Percentiles rank a stretch among this genome's conserved stretches.
phyloP scores from a whole-genome alignment of 306 rosid genomes.

The Cotoneaster glaucophyllus region DNA sequence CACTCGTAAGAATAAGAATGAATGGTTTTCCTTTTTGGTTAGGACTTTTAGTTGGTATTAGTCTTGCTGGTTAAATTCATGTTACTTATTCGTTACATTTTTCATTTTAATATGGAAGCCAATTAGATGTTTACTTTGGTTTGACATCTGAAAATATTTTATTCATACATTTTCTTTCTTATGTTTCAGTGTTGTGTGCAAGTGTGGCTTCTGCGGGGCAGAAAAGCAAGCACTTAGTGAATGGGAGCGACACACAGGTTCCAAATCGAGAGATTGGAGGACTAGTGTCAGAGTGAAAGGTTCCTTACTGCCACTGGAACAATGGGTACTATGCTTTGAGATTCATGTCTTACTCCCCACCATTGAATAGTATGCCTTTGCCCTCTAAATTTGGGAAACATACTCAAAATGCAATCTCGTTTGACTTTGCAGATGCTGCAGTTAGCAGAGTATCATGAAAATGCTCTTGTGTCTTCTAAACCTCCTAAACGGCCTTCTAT shows the following conservation, averaged over 20 bases:
- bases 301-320: conserved; percentile 91
- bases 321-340: conserved; percentile 58
- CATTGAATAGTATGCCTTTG: not conserved
- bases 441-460: conserved; percentile 87
- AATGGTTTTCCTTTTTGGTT: not conserved
- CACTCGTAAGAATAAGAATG: conserved; percentile 63
- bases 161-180: conserved; percentile 8
- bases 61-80: conserved; percentile 1
- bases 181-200: conserved; percentile 84
- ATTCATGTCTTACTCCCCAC: not conserved
- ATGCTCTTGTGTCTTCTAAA: conserved; percentile 59
- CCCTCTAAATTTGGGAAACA: not conserved
- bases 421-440: conserved; percentile 79
- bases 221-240: conserved; percentile 97
- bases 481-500: conserved; percentile 75
- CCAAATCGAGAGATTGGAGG: conserved; percentile 89
- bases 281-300: conserved; percentile 83
- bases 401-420: conserved; percentile 18
- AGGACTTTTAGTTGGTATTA: not conserved
- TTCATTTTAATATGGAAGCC: not conserved
- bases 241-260: conserved; percentile 96
- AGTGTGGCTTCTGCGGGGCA: conserved; percentile 83
- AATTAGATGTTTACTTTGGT: not conserved
- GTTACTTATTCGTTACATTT: not conserved
- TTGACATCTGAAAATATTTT: not conserved